Evolutionary conservation across 2,329 filamentous ascomycete species (phyloP).

Genomic region (Hypoxylon sp.): DNA sequence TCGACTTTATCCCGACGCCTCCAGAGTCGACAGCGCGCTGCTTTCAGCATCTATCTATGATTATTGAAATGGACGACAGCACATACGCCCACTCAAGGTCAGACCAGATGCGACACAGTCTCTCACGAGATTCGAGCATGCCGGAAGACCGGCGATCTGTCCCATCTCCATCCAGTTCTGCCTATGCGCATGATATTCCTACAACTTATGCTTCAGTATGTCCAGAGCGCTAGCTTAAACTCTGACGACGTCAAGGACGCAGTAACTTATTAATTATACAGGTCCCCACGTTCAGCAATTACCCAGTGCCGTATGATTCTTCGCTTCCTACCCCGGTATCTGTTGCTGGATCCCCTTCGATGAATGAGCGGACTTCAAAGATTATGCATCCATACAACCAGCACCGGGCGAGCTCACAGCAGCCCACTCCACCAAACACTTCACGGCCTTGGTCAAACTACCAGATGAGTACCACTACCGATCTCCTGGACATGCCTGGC

Average conservation of each 20-base stretch:
- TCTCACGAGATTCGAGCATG: constrained; percentile 45
- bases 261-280: constrained; percentile 47
- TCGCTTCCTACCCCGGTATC: constrained; percentile 68
- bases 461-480: constrained; percentile 60
- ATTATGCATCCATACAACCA: constrained; percentile 59
- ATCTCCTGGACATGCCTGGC: constrained; percentile 59
- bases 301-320: constrained; percentile 59
- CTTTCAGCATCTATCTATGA: constrained; percentile 31
- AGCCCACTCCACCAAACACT: constrained; percentile 64
- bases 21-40: constrained; percentile 36
- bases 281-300: constrained; percentile 58
- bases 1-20: constrained; percentile 30
- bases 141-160: constrained; percentile 44
- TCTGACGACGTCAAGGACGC: constrained; percentile 13
- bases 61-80: constrained; percentile 50
- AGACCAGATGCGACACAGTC: constrained; percentile 46
- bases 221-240: constrained; percentile 19
- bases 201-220: constrained; percentile 52
- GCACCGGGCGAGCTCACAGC: constrained; percentile 59
- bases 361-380: constrained; percentile 61
- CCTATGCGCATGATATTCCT: constrained; percentile 51
- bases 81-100: constrained; percentile 46
- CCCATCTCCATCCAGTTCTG: constrained; percentile 47
- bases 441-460: constrained; percentile 63
- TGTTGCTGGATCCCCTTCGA: constrained; percentile 63